Percentiles rank a stretch among this genome's conserved stretches.
phyloP scores from a whole-genome alignment of 805 yeast genomes.

The Nakazawaea wickerhamii region DNA sequence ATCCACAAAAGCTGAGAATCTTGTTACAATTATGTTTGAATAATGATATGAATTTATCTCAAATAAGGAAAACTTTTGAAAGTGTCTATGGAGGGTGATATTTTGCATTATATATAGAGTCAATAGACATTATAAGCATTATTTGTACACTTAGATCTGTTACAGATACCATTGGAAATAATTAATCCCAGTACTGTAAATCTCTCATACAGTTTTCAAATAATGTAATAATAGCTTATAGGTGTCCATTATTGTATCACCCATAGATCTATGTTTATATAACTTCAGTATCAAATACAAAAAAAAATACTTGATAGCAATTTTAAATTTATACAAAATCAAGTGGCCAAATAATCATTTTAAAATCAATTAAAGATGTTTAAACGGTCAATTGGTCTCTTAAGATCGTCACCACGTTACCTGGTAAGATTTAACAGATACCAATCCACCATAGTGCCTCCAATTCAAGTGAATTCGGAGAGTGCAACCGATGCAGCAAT shows the following conservation, averaged over 20 bases:
- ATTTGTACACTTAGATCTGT: too few species aligned
- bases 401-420: background rate
- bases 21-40: constrained; percentile 51
- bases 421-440: background rate
- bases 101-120: background rate
- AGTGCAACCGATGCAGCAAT: constrained; percentile 10
- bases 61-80: constrained; percentile 39
- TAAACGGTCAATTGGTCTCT: background rate
- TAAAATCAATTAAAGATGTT: background rate
- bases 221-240: too few species aligned
- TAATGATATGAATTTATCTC: constrained; percentile 30
- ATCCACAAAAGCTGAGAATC: constrained; percentile 60
- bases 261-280: too few species aligned
- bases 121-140: too few species aligned
- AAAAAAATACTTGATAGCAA: background rate
- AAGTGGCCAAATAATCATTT: too few species aligned
- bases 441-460: background rate
- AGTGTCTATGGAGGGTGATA: constrained; percentile 44
- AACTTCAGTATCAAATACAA: background rate
- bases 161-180: too few species aligned
- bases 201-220: too few species aligned
- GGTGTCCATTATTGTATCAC: too few species aligned
- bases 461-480: background rate
- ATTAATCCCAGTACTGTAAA: too few species aligned
- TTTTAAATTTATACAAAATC: too few species aligned